A percentile compares a stretch with the other conserved stretches of the same genome.
Evolutionary conservation across 768 basidiomycete genomes (phyloP).

Genomic region (Termitomyces sp.): DNA sequence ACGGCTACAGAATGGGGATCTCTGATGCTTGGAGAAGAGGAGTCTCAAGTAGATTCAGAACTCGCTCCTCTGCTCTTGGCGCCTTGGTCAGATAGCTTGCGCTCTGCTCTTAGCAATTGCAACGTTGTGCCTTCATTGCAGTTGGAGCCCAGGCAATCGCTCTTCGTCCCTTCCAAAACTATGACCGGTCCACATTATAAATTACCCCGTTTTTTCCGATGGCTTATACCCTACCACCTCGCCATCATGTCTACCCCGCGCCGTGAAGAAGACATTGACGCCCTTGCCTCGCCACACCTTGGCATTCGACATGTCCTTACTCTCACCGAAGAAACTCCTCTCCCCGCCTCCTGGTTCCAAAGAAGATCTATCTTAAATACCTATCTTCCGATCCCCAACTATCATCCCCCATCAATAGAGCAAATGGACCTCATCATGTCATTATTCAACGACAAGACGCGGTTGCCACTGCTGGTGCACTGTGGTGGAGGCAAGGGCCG

Average conservation of each 20-base stretch:
- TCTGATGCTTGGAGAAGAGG: slow-evolving; percentile 42
- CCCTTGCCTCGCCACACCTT: slow-evolving; percentile 43
- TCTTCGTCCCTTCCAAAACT: slow-evolving; percentile 33
- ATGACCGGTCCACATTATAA: slow-evolving; percentile 28
- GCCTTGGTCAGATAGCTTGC: slow-evolving; percentile 41
- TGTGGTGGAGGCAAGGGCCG: slow-evolving; percentile 66
- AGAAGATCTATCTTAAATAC: slow-evolving; percentile 47
- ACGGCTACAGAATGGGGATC: slow-evolving; percentile 53
- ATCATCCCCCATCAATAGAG: slow-evolving; percentile 52
- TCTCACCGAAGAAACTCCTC: slow-evolving; percentile 56
- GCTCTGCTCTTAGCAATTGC: slow-evolving; percentile 31
- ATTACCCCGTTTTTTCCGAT: slow-evolving; percentile 60
- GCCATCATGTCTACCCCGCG: slow-evolving; percentile 64
- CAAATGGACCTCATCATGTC: slow-evolving; percentile 58
- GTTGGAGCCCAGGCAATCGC: slow-evolving; percentile 38
- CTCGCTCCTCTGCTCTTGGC: slow-evolving; percentile 30
- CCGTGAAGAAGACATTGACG: slow-evolving; percentile 45
- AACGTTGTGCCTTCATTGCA: slow-evolving; percentile 36
- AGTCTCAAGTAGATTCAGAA: slow-evolving; percentile 34
- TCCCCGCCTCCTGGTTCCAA: slow-evolving; percentile 46
- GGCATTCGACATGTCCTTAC: slow-evolving; percentile 59
- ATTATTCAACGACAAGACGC: slow-evolving; percentile 41
- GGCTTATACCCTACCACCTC: slow-evolving; percentile 57
- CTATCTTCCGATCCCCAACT: slow-evolving; percentile 55
- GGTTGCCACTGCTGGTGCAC: slow-evolving; percentile 53